Percentiles rank a stretch among this genome's conserved stretches.
Evolutionary conservation across 2,329 filamentous ascomycete genomes (phyloP).

Genomic region (Colletotrichum siamense): DNA sequence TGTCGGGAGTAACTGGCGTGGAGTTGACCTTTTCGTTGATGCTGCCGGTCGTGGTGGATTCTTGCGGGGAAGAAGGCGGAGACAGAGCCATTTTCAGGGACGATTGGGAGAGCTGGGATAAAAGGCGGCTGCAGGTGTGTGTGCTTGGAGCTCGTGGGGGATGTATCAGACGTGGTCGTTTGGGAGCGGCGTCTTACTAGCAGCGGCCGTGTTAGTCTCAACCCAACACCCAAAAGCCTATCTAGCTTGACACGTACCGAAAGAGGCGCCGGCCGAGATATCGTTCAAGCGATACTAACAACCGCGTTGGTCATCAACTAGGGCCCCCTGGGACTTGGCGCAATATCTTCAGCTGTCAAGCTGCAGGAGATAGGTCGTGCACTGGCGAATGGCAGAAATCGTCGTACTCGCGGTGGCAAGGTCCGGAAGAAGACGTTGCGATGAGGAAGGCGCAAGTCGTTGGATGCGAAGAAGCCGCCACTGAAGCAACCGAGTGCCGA

Average conservation of each 20-base stretch:
- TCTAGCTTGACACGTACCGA: constrained; percentile 9
- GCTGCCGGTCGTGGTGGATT: neutral
- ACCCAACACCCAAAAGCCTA: neutral
- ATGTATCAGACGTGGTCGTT: neutral
- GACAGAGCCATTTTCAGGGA: constrained; percentile 12
- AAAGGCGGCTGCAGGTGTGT: neutral
- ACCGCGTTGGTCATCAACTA: neutral
- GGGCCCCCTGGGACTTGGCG: constrained; percentile 11
- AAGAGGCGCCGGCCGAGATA: neutral
- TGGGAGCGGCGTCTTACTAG: constrained; percentile 14
- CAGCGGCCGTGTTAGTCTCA: constrained; percentile 15
- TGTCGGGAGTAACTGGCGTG: constrained; percentile 1
- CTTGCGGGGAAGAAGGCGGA: constrained; percentile 6
- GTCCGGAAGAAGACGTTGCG: neutral
- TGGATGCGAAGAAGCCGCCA: neutral
- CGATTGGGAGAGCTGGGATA: constrained; percentile 4
- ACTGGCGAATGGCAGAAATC: neutral
- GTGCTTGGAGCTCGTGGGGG: neutral
- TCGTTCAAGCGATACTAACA: neutral
- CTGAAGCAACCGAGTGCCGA: neutral
- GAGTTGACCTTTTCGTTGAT: neutral
- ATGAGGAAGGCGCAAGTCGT: neutral
- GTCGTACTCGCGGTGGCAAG: neutral
- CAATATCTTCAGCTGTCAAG: constrained; percentile 16
- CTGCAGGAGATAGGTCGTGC: constrained; percentile 7